Evolutionary conservation across 1,284 basidiomycete species (phyloP), one percentile per base, ranked within the genome.

Genomic region (Gastroboletus turbinatus): DNA sequence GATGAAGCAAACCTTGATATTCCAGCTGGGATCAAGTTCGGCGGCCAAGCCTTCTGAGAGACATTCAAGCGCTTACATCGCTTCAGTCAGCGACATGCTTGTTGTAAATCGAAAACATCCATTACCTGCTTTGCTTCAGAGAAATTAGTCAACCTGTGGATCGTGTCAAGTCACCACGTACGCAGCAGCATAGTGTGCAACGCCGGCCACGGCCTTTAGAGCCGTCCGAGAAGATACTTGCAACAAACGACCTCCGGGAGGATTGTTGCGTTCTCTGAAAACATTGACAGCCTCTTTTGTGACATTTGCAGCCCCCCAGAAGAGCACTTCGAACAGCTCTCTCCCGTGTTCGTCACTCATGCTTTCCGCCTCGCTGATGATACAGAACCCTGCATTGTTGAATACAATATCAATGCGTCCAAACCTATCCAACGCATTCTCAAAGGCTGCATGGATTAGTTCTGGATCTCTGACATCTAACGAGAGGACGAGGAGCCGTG

Each of bases 401-500:
- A 72, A 53, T 17, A 75, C 68, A n/a, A 74, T n/a, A 17, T 73
- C 73, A 6, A 73, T 39, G 8, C 59, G 61, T 19, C 66, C 70
- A 46, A 73, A 75, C 38, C 47, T 56, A 38, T 64, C 53, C 29
- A 66, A 4, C 3, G 67, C 65, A 46, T 51, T 49, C 30, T 60
- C 53, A 49, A 73, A 75, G 2, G 62, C 66, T 4, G 49, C 40
- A 8, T 40, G 57, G 32, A 68, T 63, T 36, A 62, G 59, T 30
- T 54, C 49, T 6, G 58, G 53, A 30, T 53, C 27, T 21, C 33
- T 63, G 43, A 74, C 67, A 39, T 73, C 71, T 5, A 67, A 53
- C 11, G 50, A 62, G 16, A 82, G 67, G 10, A 77, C 59, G 17
- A 81, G 78, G 10, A 77, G 75, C 51, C 73, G 70, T 13, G 76